Evolutionary conservation across 768 basidiomycete genomes (phyloP), one percentile per base, ranked within the genome.

Genomic region (Dioszegia crocea): DNA sequence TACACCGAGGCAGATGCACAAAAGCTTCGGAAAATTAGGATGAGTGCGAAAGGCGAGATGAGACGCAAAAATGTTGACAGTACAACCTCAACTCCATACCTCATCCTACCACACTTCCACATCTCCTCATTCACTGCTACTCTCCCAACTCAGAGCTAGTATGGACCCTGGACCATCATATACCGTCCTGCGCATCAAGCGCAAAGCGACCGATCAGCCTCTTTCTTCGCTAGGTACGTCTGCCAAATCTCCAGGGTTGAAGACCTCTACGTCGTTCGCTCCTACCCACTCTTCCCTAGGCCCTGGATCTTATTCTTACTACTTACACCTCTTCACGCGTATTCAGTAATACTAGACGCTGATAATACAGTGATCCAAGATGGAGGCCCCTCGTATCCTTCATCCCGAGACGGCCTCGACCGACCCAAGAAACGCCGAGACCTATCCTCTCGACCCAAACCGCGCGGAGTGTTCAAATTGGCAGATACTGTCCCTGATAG

Each of bases 121-220:
- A 11, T 21, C 11, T n/a, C 45, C 41, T 43, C n/a, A 8, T 10
- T 43, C 8, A 33, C 33, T 48, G 14, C 17, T 31, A 33, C 26
- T 30, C 40, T 43, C 19, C 24, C 12, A 2, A 27, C 3, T 39
- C 1, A 27, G 17, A 30, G 12, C 30, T 6, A 61, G 51, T 29
- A 52, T 33, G 54, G 47, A 54, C 8, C 52, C 68, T 27, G 55
- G 48, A 9, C 57, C 61, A 17, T 58, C 60, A n/a, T 68, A 69
- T 56, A 77, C 76, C 8, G 68, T 78, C 24, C 56, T 78, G 19
- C 50, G 76, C 8, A 77, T 78, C 75, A 78, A 78, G 65, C 61
- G 77, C 11, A 78, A 77, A 61, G 72, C 74, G 12, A 78, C 71
- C 14, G 76, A 78, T 30, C 57, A 68, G 3, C 77, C 76, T 0